Conservation (phyloP, 495 filamentous ascomycete species). For the Aspergillus cavernicola region DNA sequence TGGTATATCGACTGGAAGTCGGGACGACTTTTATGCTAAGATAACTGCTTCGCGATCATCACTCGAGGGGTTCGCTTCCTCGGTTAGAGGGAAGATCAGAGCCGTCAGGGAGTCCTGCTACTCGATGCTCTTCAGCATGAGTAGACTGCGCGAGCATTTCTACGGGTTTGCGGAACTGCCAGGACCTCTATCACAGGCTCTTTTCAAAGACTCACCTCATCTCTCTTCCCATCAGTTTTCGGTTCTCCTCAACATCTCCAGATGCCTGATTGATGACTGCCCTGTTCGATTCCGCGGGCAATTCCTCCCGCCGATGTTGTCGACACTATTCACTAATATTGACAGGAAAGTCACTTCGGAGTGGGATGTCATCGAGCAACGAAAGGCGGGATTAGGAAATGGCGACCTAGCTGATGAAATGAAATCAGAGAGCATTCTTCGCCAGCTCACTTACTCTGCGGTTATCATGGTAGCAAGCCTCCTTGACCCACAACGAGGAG, state of each 20-base stretch:
- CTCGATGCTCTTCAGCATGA: constrained; percentile 91
- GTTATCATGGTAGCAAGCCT: constrained; percentile 86
- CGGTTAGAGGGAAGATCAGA: constrained; percentile 80
- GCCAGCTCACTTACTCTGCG: constrained; percentile 88
- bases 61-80: constrained; percentile 90
- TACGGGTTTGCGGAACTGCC: constrained; percentile 86
- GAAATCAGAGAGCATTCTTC: constrained; percentile 93
- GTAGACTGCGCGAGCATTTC: constrained; percentile 77
- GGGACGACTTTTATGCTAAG: constrained; percentile 92
- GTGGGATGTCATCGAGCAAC: constrained; percentile 68
- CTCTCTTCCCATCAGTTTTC: constrained; percentile 92
- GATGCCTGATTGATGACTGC: constrained; percentile 86
- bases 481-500: constrained; percentile 66
- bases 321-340: constrained; percentile 77
- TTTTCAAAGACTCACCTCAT: constrained; percentile 78
- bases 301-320: constrained; percentile 83
- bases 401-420: constrained; percentile 86
- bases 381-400: constrained; percentile 60
- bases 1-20: constrained; percentile 89
- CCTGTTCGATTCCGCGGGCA: constrained; percentile 69
- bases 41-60: constrained; percentile 84
- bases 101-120: constrained; percentile 91
- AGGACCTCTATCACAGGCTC: constrained; percentile 72
- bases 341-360: constrained; percentile 81
- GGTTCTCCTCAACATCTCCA: constrained; percentile 78